These are phyloP conservation scores for Clonostachys solani DNA, from an alignment of 2,329 filamentous ascomycete genomes.

Conservation along the genomic window DNA sequence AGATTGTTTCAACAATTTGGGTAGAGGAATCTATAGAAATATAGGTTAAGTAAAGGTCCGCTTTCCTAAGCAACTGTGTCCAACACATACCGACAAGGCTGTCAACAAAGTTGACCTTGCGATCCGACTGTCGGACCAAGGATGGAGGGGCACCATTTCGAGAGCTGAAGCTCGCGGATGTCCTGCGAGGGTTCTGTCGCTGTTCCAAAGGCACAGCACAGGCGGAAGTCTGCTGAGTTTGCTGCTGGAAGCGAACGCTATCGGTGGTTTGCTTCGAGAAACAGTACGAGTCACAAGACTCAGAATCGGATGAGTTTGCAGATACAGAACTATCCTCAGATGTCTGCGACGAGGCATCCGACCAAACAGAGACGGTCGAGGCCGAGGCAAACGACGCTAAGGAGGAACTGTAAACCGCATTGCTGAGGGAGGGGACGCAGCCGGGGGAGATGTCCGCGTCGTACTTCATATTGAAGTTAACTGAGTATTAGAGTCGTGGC, in stretches of 20 bases:
- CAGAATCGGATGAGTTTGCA: conserved; percentile 4
- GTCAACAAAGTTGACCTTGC: conserved; percentile 93
- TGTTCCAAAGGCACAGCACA: conserved; percentile 53
- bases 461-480: conserved; percentile 51
- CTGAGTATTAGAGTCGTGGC: conserved; percentile 4
- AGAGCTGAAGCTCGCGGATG: conserved; percentile 46
- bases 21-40: conserved; percentile 78
- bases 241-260: conserved; percentile 9
- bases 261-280: conserved; percentile 13
- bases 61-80: conserved; percentile 9
- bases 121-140: conserved; percentile 81
- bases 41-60: conserved; percentile 24
- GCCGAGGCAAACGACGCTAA: conserved; percentile 73
- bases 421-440: conserved; percentile 39
- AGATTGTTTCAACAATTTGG: conserved; percentile 95
- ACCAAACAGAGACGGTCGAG: conserved; percentile 75
- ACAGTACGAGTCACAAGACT: conserved; percentile 8
- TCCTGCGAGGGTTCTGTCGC: conserved; percentile 60
- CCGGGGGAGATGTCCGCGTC: conserved; percentile 48
- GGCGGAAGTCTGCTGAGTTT: conserved; percentile 18
- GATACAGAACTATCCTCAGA: conserved; percentile 32
- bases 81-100: conserved; percentile 88
- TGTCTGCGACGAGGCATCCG: conserved; percentile 59
- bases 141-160: conserved; percentile 64
- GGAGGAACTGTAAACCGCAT: conserved; percentile 63